phyloP scores from a whole-genome alignment of 192 early-diverging fungal genomes.

The Rhizoclosmatium globosum region DNA sequence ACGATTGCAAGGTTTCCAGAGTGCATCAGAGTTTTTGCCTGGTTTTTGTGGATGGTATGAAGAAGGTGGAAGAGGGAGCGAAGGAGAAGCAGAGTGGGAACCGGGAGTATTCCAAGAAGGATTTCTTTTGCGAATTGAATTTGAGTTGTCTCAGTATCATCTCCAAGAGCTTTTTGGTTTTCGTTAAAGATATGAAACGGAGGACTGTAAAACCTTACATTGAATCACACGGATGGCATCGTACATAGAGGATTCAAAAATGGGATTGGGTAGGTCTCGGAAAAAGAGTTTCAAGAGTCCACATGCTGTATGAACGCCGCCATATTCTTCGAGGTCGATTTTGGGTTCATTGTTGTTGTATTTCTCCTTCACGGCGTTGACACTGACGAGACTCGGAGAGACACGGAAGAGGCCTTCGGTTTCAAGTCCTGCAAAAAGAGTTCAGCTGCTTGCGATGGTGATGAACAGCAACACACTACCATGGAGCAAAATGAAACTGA shows the following conservation, averaged over 20 bases:
- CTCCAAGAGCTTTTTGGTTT: background rate
- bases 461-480: conserved; percentile 48
- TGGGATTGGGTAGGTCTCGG: conserved; percentile 79
- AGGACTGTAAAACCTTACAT: conserved; percentile 36
- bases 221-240: conserved; percentile 61
- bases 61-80: conserved; percentile 76
- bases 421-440: conserved; percentile 61
- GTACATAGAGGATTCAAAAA: conserved; percentile 73
- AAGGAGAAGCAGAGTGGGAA: conserved; percentile 33
- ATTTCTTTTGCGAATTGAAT: conserved; percentile 29
- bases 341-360: conserved; percentile 49
- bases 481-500: conserved; percentile 71
- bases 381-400: conserved; percentile 75
- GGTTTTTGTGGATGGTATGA: conserved; percentile 71
- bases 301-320: conserved; percentile 82
- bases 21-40: conserved; percentile 84
- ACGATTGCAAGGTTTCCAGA: conserved; percentile 82
- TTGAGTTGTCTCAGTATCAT: conserved; percentile 18
- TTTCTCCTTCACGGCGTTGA: conserved; percentile 70
- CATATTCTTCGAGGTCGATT: conserved; percentile 34
- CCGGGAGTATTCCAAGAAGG: conserved; percentile 49
- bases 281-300: conserved; percentile 86
- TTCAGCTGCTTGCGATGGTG: background rate
- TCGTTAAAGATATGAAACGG: background rate
- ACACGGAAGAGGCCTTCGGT: conserved; percentile 87